Base-by-base conservation (phyloP, 2,329 filamentous ascomycete species). In the Trichoderma harzianum region DNA sequence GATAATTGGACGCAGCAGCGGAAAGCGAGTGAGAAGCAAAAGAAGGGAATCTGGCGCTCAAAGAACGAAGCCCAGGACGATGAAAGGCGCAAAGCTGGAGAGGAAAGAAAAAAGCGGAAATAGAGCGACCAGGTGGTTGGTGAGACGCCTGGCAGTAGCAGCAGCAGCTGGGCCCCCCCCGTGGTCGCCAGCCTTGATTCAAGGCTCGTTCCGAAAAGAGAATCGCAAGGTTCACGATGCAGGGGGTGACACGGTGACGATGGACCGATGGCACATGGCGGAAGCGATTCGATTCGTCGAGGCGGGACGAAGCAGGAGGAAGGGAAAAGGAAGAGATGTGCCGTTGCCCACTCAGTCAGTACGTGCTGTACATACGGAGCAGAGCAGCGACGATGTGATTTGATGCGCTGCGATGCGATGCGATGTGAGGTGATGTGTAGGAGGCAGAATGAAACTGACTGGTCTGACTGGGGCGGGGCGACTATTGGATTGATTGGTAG, bases 151-250 rank as follows among this genome's bases (percentile, higher is more conserved):
- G 47, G 28, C 63, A 66, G 63, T 32, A 36, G 30, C 51, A 62
- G 34, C 36, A 39, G 36, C 39, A 43, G 39, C 60, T 43, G 60
- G 51, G 24, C 47, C 51, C 36, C 51, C 36, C 64, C 51, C 32
- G 62, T 65, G 34, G 64, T 34, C 64, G 51, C 64, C 64, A 67
- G 64, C 64, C 64, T 67, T 58, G 64, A 39, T 67, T 47, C 60
- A 66, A 58, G 51, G 67, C 55, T 63, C 62, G 53, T 58, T 39
- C 34, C 47, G 53, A 51, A 68, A 32, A 32, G 53, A 67, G 61
- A 70, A 57, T 60, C 61, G 61, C 61, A 57, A 66, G 70, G 70
- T 69, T 72, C 70, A 72, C 64, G 70, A 72, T 72, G 70, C 70
- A 72, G 70, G 63, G 70, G 70, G 70, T 60, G 70, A 55, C 32